These are phyloP conservation scores for Alisma plantagoaquatica DNA, from an alignment of 106 monocot species.

Conservation along the genomic window DNA sequence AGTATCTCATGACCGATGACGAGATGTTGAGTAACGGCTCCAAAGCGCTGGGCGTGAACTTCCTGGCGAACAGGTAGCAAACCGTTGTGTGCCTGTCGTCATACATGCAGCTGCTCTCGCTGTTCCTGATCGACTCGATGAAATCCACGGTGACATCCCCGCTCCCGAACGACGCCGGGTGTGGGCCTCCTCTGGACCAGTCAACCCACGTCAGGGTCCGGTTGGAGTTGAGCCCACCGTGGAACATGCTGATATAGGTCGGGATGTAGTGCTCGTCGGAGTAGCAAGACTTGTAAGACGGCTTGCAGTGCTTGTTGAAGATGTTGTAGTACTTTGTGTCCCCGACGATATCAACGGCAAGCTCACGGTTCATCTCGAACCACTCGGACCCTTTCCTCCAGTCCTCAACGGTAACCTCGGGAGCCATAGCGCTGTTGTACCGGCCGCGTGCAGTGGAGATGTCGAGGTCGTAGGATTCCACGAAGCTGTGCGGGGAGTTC, in stretches of 20 bases:
- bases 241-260: constrained; percentile 8
- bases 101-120: constrained; percentile 2
- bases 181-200: constrained; percentile 12
- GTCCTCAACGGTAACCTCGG: neutral
- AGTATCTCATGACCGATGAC: neutral
- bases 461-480: constrained; percentile 1
- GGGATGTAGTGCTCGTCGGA: constrained; percentile 9
- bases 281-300: constrained; percentile 17
- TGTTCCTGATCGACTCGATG: constrained; percentile 11
- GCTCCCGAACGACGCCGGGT: constrained; percentile 8
- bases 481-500: constrained; percentile 11
- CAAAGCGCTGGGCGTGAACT: constrained; percentile 9
- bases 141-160: constrained; percentile 7
- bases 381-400: constrained; percentile 19
- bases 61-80: constrained; percentile 12
- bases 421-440: constrained; percentile 6
- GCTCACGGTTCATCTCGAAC: constrained; percentile 6
- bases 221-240: neutral
- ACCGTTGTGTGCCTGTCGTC: neutral
- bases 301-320: constrained; percentile 11
- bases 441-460: constrained; percentile 2
- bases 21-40: neutral
- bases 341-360: constrained; percentile 4
- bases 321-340: constrained; percentile 11
- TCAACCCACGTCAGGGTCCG: constrained; percentile 11